Evolutionary conservation across 805 yeast species (phyloP).

Genomic region (Teunomyces kruisii): DNA sequence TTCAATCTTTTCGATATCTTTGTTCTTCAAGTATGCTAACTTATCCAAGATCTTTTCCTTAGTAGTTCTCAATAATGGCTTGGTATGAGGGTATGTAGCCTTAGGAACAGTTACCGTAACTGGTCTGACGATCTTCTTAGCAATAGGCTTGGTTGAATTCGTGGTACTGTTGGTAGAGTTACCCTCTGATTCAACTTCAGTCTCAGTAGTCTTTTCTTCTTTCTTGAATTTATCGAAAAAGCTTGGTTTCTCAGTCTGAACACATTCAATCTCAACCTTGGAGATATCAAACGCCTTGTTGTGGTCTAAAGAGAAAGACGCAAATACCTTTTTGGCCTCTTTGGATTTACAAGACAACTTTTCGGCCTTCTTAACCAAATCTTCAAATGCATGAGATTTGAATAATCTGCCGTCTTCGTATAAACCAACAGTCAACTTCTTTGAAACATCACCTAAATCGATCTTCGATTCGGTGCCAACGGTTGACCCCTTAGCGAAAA

Average conservation of each 20-base stretch:
- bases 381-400: constrained; percentile 26
- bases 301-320: constrained; percentile 44
- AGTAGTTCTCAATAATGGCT: constrained; percentile 35
- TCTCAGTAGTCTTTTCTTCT: constrained; percentile 18
- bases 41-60: constrained; percentile 48
- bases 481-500: constrained; percentile 50
- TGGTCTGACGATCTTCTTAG: constrained; percentile 17
- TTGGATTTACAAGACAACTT: constrained; percentile 42
- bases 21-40: constrained; percentile 50
- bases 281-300: constrained; percentile 52
- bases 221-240: constrained; percentile 28
- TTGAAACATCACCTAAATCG: constrained; percentile 34
- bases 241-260: constrained; percentile 14
- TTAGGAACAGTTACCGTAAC: constrained; percentile 37
- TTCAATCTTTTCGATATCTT: constrained; percentile 54
- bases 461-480: constrained; percentile 34
- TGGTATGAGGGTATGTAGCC: constrained; percentile 44
- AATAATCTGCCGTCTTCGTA: constrained; percentile 40
- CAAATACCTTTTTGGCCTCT: constrained; percentile 30
- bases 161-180: constrained; percentile 10
- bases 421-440: constrained; percentile 30
- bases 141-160: constrained; percentile 18
- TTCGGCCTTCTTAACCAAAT: constrained; percentile 24
- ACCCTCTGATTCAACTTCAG: constrained; percentile 12
- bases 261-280: constrained; percentile 47